Evolutionary conservation across 1,284 basidiomycete species (phyloP).

Genomic region (Taiwanofungus camphoratus): DNA sequence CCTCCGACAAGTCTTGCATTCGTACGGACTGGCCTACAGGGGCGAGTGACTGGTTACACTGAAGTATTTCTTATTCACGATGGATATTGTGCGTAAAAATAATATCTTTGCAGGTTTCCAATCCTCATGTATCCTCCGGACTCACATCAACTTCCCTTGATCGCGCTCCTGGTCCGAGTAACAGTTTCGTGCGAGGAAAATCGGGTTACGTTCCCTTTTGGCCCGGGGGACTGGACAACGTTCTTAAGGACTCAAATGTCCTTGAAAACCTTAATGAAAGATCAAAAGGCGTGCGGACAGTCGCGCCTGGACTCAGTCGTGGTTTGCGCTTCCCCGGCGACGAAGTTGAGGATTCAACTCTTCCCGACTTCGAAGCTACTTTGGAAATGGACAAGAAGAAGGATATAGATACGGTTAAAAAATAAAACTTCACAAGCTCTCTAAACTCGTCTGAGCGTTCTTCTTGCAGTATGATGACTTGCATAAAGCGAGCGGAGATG

Average conservation of each 20-base stretch:
- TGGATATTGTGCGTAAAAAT: no score
- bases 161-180: slow-evolving; percentile 71
- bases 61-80: slow-evolving; percentile 57
- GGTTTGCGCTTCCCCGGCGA: slow-evolving; percentile 67
- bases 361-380: slow-evolving; percentile 26
- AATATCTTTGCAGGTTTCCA: no score
- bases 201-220: slow-evolving; percentile 89
- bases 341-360: slow-evolving; percentile 38
- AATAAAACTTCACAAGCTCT: no score
- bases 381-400: not conserved
- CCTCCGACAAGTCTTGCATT: slow-evolving; percentile 78
- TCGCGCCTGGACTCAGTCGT: slow-evolving; percentile 58
- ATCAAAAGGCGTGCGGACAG: slow-evolving; percentile 45
- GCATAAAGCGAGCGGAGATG: not conserved
- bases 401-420: not conserved
- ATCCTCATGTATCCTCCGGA: slow-evolving; percentile 47
- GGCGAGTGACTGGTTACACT: slow-evolving; percentile 73
- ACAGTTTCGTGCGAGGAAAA: slow-evolving; percentile 89
- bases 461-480: slow-evolving; percentile 1
- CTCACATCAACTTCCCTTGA: slow-evolving; percentile 80
- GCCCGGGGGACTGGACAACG: slow-evolving; percentile 81
- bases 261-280: slow-evolving; percentile 28
- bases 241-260: slow-evolving; percentile 33
- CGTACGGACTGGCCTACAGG: slow-evolving; percentile 73
- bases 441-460: no score